Evolutionary conservation across 129 eudicot species (phyloP).

Genomic region (Saposhnikovia divaricata): DNA sequence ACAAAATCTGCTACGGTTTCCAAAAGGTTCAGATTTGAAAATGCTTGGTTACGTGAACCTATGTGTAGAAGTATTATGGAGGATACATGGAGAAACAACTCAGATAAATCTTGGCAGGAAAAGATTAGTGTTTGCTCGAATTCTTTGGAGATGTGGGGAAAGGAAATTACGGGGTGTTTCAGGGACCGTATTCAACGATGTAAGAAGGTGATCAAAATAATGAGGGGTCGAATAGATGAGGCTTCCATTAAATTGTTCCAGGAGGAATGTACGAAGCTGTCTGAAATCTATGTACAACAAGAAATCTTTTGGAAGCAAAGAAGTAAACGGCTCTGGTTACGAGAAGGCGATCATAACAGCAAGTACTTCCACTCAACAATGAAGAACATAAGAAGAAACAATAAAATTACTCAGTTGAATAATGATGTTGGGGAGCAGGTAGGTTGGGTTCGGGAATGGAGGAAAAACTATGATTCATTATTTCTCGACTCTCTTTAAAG

Average conservation of each 20-base stretch:
- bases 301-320: too few relatives aligned
- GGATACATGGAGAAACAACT: neutral
- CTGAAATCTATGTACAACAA: too few relatives aligned
- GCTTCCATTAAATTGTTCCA: fast-evolving
- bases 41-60: too few relatives aligned
- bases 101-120: neutral
- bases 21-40: too few relatives aligned
- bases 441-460: neutral
- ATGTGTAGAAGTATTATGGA: neutral
- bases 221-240: neutral
- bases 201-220: neutral
- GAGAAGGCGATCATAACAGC: neutral
- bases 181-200: neutral
- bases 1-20: too few relatives aligned
- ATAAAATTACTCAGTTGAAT: fast-evolving
- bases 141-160: neutral
- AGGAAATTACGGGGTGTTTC: neutral
- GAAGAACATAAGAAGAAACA: neutral
- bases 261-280: too few relatives aligned
- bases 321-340: neutral
- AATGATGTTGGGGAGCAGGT: neutral
- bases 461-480: neutral
- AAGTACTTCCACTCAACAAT: neutral
- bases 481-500: neutral
- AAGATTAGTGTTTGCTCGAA: neutral